Conservation (phyloP, 2,329 filamentous ascomycete genomes). For the Didymella lethalis region DNA sequence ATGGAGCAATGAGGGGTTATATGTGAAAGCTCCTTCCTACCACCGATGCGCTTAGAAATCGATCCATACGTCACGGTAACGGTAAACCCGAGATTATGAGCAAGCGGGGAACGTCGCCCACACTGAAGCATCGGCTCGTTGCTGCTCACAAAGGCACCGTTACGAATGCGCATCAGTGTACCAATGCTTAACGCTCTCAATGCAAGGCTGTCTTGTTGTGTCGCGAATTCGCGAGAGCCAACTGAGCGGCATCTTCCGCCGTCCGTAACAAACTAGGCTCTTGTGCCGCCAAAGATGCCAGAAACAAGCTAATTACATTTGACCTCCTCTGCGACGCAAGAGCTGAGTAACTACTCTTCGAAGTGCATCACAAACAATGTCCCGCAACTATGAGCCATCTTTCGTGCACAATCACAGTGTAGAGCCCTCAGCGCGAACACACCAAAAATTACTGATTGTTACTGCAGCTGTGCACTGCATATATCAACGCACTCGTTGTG, state of each 20-base stretch:
- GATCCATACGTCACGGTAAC: conserved; percentile 10
- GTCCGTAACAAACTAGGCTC: not conserved
- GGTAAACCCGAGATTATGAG: conserved; percentile 4
- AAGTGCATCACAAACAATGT: too few relatives aligned
- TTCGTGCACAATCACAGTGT: too few relatives aligned
- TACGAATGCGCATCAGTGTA: not conserved
- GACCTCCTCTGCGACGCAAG: too few relatives aligned
- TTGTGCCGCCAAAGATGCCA: not conserved
- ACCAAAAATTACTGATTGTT: not conserved
- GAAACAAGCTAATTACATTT: too few relatives aligned
- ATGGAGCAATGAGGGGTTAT: conserved; percentile 37
- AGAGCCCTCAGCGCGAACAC: not conserved
- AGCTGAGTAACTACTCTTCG: too few relatives aligned
- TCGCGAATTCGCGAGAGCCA: not conserved
- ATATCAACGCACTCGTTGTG: not conserved
- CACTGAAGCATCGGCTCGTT: not conserved
- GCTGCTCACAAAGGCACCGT: not conserved
- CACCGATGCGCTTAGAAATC: conserved; percentile 24
- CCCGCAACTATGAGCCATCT: too few relatives aligned
- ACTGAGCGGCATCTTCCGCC: not conserved
- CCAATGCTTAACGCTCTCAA: not conserved
- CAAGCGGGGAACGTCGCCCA: conserved; percentile 1
- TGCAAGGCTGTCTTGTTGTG: not conserved
- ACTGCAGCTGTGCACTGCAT: not conserved
- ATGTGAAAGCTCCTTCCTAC: conserved; percentile 19